Conservation (phyloP, 2,329 filamentous ascomycete species). For the Alternaria atra region DNA sequence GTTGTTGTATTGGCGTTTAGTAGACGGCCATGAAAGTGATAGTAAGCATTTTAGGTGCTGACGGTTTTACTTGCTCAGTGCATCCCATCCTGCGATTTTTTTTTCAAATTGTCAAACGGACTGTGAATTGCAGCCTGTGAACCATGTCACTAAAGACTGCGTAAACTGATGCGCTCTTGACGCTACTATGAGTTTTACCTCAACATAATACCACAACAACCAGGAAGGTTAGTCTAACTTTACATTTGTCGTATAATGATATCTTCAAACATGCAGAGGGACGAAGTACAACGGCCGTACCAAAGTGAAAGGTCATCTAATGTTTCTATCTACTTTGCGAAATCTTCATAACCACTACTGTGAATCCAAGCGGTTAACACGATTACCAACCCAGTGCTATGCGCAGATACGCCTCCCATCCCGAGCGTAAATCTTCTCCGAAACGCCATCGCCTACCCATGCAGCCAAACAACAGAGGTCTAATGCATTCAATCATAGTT, state of each 20-base stretch:
- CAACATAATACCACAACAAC: background rate
- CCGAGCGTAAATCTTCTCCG: constrained; percentile 15
- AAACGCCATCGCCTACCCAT: constrained; percentile 41
- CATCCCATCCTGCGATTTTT: background rate
- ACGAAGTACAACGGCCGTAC: background rate
- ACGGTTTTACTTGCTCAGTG: background rate
- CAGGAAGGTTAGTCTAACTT: background rate
- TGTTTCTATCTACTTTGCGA: background rate
- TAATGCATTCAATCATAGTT: constrained; percentile 27
- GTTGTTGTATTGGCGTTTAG: background rate
- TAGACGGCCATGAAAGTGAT: background rate
- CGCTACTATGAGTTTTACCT: background rate
- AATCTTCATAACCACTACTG: constrained; percentile 1
- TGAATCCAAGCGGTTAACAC: constrained; percentile 4
- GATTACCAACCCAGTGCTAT: constrained; percentile 12
- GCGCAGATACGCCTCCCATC: constrained; percentile 22
- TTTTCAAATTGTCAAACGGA: background rate
- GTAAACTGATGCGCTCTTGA: background rate
- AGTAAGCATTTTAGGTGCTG: background rate
- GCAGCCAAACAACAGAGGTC: constrained; percentile 30
- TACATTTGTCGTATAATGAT: background rate
- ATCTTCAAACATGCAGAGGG: background rate
- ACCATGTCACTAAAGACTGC: background rate
- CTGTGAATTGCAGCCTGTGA: background rate
- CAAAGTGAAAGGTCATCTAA: background rate